These are phyloP conservation scores for Quambalaria eucalypti DNA, from an alignment of 1,284 basidiomycete genomes.

Conservation along the genomic window DNA sequence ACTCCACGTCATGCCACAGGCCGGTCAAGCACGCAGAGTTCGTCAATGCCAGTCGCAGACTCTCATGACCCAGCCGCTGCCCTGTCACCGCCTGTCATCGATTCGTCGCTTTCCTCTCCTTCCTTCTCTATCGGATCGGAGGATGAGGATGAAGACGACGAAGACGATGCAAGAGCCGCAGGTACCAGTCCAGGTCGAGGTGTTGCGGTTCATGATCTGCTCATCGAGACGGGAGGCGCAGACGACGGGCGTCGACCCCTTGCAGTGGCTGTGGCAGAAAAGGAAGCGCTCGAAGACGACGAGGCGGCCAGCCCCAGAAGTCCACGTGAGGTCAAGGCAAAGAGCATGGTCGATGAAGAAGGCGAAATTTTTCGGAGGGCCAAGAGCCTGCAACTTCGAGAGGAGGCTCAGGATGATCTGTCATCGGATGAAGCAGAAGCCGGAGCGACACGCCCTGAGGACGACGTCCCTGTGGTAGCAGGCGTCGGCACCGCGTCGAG, in stretches of 20 bases:
- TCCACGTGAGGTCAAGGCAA: background rate
- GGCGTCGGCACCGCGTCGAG: background rate
- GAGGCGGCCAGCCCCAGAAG: constrained; percentile 7
- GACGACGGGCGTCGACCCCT: no score
- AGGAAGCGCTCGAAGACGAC: background rate
- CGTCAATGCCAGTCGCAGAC: no score
- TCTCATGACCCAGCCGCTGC: no score
- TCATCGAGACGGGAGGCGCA: no score
- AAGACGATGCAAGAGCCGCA: background rate
- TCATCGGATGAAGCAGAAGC: background rate
- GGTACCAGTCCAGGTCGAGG: no score
- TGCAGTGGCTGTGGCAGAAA: no score
- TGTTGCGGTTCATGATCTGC: no score
- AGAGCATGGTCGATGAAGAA: constrained; percentile 18
- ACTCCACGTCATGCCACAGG: no score
- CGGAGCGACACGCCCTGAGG: background rate
- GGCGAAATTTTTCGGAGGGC: constrained; percentile 36
- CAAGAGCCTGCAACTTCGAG: constrained; percentile 15
- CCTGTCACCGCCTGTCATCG: no score
- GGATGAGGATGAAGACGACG: constrained; percentile 22
- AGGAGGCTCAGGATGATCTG: constrained; percentile 1
- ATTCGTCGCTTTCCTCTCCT: constrained; percentile 21
- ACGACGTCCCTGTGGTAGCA: background rate
- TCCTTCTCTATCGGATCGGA: constrained; percentile 36
- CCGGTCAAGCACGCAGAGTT: no score